These are phyloP conservation scores for Tothia fuscella DNA, from an alignment of 2,329 filamentous ascomycete genomes.

Conservation along the genomic window DNA sequence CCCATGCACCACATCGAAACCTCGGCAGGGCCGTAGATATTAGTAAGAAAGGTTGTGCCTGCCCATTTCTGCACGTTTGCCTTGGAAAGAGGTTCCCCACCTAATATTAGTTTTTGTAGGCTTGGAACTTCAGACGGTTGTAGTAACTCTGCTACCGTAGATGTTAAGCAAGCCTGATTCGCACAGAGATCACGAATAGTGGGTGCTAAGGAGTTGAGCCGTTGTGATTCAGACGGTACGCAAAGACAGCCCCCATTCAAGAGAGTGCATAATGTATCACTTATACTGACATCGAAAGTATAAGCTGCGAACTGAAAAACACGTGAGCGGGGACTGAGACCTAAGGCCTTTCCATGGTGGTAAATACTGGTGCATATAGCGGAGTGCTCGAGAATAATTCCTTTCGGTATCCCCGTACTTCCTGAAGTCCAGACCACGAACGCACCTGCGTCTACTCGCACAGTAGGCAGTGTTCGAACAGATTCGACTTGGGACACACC, in stretches of 20 bases:
- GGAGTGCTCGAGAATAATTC: slow-evolving; percentile 67
- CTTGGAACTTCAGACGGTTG: slow-evolving; percentile 19
- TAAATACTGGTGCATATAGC: slow-evolving; percentile 72
- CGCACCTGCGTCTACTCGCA: not conserved
- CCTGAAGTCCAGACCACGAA: slow-evolving; percentile 60
- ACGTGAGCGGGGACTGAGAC: slow-evolving; percentile 43
- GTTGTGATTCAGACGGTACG: slow-evolving; percentile 35
- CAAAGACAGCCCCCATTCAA: slow-evolving; percentile 36
- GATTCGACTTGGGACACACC: not conserved
- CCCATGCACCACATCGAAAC: slow-evolving; percentile 87
- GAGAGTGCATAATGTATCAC: slow-evolving; percentile 36
- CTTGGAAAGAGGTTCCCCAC: slow-evolving; percentile 23
- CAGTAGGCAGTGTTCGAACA: not conserved
- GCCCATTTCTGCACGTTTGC: slow-evolving; percentile 26
- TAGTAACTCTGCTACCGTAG: slow-evolving; percentile 25
- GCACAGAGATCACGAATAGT: slow-evolving; percentile 25
- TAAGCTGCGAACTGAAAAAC: slow-evolving; percentile 40
- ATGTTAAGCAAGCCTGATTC: slow-evolving; percentile 35
- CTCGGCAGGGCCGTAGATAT: slow-evolving; percentile 35
- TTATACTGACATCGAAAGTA: slow-evolving; percentile 34
- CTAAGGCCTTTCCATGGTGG: slow-evolving; percentile 64
- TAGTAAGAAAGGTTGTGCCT: slow-evolving; percentile 23
- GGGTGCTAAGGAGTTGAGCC: slow-evolving; percentile 33
- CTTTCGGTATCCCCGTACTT: slow-evolving; percentile 80
- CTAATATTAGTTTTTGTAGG: slow-evolving; percentile 19